Base-by-base conservation (phyloP, 257 asterid species). In the Nemophila menziesii region DNA sequence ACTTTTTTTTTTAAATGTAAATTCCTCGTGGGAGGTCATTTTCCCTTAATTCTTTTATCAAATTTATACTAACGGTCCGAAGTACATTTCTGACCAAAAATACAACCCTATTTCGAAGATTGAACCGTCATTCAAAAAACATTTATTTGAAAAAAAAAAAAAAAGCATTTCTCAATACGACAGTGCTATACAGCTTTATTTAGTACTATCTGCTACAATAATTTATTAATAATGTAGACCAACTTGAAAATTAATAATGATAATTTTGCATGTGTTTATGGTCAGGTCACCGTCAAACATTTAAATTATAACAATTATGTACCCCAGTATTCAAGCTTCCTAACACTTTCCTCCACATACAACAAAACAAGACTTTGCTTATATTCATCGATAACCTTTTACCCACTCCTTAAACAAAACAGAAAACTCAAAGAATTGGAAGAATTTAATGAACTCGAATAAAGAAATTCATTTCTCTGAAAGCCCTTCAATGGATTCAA, bases 331-430 rank as follows among this genome's bases (percentile, higher is more conserved):
- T 16, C 24, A 2, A 29, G 7, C 13, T 41, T 41, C 46, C n/a
- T 41, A 17, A 22, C 8, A 19, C 26, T 41, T 41, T 41, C 46
- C 46, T 41, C 46, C 46, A 41, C 26, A 41, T 41, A 24, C 2
- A 41, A 17, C 17, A 38, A 38, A 20, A 18, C 11, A 4, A 18
- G 45, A 16, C 22, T 17, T 14, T 13, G 1, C 44, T 11, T 11
- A 5, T 17, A 10, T 18, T 17, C 4, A 18, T 8, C 18, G 24
- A 19, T 17, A 2, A 24, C 20, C 24, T 17, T 10, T 17, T 17
- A 41, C 15, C 24, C 11, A 41, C 46, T 17, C 46, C 11, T 41
- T 18, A 41, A 19, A 12, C 3, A 37, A 41, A 9, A 0, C 18
- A 41, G 8, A 18, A 0, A 5, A 4, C n/a, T 36, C 4, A 36